Percentiles rank a stretch among this genome's conserved stretches.
Conservation (phyloP, 2,329 filamentous ascomycete genomes). For the Neofusicoccum cordaticola region DNA sequence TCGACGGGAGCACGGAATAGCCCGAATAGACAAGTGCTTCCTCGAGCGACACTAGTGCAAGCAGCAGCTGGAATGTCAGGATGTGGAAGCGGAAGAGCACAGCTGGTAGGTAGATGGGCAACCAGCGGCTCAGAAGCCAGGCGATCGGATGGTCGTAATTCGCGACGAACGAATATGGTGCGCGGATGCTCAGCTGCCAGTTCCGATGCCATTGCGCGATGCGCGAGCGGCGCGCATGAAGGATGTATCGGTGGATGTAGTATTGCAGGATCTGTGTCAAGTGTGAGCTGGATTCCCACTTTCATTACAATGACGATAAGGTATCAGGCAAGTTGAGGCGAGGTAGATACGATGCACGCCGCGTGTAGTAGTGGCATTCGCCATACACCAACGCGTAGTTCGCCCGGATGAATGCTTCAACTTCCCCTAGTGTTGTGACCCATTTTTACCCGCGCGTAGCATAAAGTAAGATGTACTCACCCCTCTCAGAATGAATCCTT, state of each 20-base stretch:
- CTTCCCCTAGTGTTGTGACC: no score
- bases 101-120: constrained; percentile 66
- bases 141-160: constrained; percentile 68
- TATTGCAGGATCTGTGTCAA: constrained; percentile 61
- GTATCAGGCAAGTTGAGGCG: not conserved
- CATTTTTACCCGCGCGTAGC: not conserved
- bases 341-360: not conserved
- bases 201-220: constrained; percentile 42
- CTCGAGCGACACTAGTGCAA: constrained; percentile 62
- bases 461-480: constrained; percentile 34
- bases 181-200: constrained; percentile 50
- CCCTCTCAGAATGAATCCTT: constrained; percentile 57
- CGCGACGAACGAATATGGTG: constrained; percentile 53
- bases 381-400: not conserved
- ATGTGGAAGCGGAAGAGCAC: constrained; percentile 66
- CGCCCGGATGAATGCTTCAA: not conserved
- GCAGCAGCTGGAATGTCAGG: constrained; percentile 67
- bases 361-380: no score
- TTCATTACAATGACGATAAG: not conserved
- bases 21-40: constrained; percentile 67
- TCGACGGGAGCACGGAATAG: constrained; percentile 58
- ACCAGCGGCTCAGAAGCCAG: constrained; percentile 60
- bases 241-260: constrained; percentile 65
- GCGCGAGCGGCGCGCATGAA: constrained; percentile 53
- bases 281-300: not conserved